Evolutionary conservation across 129 eudicot genomes (phyloP).

Genomic region (Flaveria linearis): DNA sequence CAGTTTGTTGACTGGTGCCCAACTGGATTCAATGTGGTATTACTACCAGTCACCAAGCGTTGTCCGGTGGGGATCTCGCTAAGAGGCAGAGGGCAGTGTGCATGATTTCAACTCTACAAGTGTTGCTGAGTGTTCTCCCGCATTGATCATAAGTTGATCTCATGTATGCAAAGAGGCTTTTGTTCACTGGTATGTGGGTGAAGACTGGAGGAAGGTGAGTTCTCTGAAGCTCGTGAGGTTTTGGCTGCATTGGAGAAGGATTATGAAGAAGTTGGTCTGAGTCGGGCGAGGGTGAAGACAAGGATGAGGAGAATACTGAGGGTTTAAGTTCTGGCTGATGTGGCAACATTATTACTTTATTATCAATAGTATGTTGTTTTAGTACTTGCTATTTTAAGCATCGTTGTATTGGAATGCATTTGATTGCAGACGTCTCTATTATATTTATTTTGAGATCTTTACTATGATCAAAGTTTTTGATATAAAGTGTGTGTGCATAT

Average conservation of each 20-base stretch:
- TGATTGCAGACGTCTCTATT: neutral
- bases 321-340: neutral
- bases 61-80: slow-evolving; percentile 16
- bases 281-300: slow-evolving; percentile 11
- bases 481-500: neutral
- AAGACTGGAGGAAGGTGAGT: slow-evolving; percentile 14
- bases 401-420: neutral
- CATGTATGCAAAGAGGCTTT: slow-evolving; percentile 13
- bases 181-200: slow-evolving; percentile 23
- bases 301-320: slow-evolving; percentile 4
- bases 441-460: neutral
- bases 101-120: slow-evolving; percentile 20
- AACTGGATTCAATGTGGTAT: slow-evolving; percentile 16
- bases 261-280: slow-evolving; percentile 19
- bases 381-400: neutral
- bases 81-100: slow-evolving; percentile 18
- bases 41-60: slow-evolving; percentile 13
- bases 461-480: neutral
- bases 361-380: neutral
- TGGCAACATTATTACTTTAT: neutral
- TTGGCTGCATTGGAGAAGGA: slow-evolving; percentile 19
- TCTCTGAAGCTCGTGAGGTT: slow-evolving; percentile 19
- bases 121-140: slow-evolving; percentile 21
- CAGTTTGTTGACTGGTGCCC: slow-evolving; percentile 23
- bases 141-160: slow-evolving; percentile 17